Evolutionary conservation across 1,284 basidiomycete species (phyloP), one percentile per base, ranked within the genome.

Genomic region (Melampsora medusae): DNA sequence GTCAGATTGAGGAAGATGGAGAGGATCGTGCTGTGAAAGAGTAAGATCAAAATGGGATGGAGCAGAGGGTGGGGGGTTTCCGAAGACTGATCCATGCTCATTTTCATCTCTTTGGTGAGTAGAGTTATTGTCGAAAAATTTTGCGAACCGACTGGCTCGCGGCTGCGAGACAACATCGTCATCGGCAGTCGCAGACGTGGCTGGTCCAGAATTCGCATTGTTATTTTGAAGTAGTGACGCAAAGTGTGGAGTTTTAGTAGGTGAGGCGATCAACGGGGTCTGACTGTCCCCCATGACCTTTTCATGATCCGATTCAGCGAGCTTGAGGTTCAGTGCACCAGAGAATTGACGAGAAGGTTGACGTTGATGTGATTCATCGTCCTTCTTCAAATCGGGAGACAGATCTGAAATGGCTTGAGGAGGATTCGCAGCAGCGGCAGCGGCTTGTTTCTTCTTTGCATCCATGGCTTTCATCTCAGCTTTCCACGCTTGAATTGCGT

Each of bases 401-500:
- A 42, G 38, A 42, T 42, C 38, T 12, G 38, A 42, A 42, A 5
- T 42, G 10, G 38, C 38, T 56, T 56, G n/a, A 7, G 71, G 56
- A 56, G 62, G 35, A 59, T 67, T 25, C 35, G 25, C 56, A 48
- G 64, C 68, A 38, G 53, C 66, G 35, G 73, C 25, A 35, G 53
- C 60, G 22, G 67, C 60, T 28, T 59, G 22, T 64, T 76, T 68
- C 59, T 69, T 76, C 42, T 76, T 67, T 12, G 73, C 73, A 19
- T 76, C 73, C 19, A 76, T 56, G 35, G 73, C 73, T 61, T 76
- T 76, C 73, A 76, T 76, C 59, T 76, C 73, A 5, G 73, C 73
- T 64, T 76, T 76, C 73, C 73, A 76, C 17, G 67, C 46, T 42
- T 76, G 73, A 50, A 76, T 76, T 35, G 73, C 73, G 64, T 76